phyloP scores from a whole-genome alignment of 1,284 basidiomycete species.

The Pascua sp. region DNA sequence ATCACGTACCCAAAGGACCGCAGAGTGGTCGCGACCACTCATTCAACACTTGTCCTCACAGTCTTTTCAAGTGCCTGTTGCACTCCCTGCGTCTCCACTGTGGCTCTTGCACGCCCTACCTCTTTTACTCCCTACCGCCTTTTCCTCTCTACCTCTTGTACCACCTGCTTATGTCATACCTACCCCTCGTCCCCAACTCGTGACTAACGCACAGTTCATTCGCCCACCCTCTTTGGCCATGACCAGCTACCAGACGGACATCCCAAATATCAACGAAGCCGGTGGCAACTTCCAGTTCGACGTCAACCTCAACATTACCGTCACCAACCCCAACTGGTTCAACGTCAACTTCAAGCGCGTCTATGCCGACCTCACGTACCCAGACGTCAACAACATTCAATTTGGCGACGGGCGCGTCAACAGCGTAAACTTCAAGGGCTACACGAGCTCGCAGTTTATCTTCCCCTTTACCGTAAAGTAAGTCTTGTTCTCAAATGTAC shows the following conservation, averaged over 20 bases:
- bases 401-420: slow-evolving; percentile 65
- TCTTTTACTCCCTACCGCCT: too few relatives aligned
- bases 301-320: slow-evolving; percentile 65
- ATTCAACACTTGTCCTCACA: too few relatives aligned
- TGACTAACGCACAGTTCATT: slow-evolving; percentile 59
- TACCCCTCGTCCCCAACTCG: background rate
- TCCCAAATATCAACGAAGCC: slow-evolving; percentile 9
- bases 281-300: slow-evolving; percentile 51
- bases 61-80: too few relatives aligned
- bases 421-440: slow-evolving; percentile 63
- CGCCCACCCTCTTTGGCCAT: slow-evolving; percentile 71
- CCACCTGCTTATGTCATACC: background rate
- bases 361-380: slow-evolving; percentile 67
- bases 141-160: background rate
- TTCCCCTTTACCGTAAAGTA: slow-evolving; percentile 72
- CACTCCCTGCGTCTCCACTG: too few relatives aligned
- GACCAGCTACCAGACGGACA: slow-evolving; percentile 55
- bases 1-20: too few relatives aligned
- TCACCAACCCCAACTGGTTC: slow-evolving; percentile 84
- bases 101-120: too few relatives aligned
- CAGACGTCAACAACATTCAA: slow-evolving; percentile 60
- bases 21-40: too few relatives aligned
- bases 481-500: too few relatives aligned
- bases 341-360: slow-evolving; percentile 67
- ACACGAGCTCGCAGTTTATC: slow-evolving; percentile 67